phyloP scores from a whole-genome alignment of 495 filamentous ascomycete genomes.

The Podospora pseudocomata region DNA sequence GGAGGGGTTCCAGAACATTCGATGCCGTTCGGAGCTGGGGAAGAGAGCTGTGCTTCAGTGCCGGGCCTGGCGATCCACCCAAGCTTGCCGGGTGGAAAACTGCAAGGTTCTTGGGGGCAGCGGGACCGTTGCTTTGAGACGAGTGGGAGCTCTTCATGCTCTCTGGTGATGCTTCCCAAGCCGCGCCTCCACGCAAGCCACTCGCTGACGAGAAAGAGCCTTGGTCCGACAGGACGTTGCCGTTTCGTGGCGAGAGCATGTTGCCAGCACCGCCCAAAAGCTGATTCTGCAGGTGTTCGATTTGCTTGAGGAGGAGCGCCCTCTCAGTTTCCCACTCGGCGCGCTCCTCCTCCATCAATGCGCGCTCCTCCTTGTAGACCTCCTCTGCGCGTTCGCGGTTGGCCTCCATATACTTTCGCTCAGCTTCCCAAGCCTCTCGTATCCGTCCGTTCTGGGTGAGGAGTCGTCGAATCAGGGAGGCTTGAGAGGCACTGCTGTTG shows the following conservation, averaged over 20 bases:
- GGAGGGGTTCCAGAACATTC: constrained; percentile 8
- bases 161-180: constrained; percentile 23
- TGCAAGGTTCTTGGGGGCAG: background rate
- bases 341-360: constrained; percentile 44
- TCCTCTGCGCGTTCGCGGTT: constrained; percentile 44
- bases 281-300: constrained; percentile 34
- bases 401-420: constrained; percentile 44
- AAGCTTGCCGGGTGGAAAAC: background rate
- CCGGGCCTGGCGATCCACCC: constrained; percentile 1
- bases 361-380: constrained; percentile 45
- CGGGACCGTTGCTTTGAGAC: constrained; percentile 21
- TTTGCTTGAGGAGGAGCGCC: constrained; percentile 23
- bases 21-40: constrained; percentile 12
- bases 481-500: constrained; percentile 23
- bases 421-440: constrained; percentile 43
- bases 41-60: constrained; percentile 15
- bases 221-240: constrained; percentile 1
- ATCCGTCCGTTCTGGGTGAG: constrained; percentile 40
- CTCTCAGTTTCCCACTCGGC: constrained; percentile 40
- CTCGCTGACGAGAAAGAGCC: constrained; percentile 18
- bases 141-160: constrained; percentile 31
- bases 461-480: constrained; percentile 37
- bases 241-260: constrained; percentile 18
- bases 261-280: constrained; percentile 19
- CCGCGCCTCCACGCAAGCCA: constrained; percentile 28